Evolutionary conservation across 768 basidiomycete species (phyloP).

Genomic region (Mycena rosella): DNA sequence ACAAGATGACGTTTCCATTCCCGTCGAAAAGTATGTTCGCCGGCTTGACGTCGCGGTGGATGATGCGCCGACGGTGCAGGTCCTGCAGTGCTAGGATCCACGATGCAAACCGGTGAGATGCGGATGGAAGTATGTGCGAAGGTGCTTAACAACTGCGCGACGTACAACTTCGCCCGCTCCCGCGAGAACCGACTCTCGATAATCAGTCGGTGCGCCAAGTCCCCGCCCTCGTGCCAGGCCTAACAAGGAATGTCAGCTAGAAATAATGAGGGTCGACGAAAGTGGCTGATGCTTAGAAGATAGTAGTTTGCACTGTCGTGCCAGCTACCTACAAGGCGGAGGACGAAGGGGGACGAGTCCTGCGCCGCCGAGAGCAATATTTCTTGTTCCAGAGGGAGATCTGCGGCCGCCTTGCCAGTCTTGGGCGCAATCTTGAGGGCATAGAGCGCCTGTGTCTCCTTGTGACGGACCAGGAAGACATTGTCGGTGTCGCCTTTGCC

Average conservation of each 20-base stretch:
- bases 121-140: background rate
- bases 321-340: background rate
- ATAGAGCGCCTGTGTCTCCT: conserved; percentile 25
- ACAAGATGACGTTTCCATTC: conserved; percentile 9
- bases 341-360: background rate
- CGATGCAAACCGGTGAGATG: too few species aligned
- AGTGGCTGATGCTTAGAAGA: background rate
- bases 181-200: background rate
- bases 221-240: conserved; percentile 5
- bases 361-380: background rate
- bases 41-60: conserved; percentile 23
- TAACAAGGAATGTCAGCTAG: background rate
- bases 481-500: conserved; percentile 13
- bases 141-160: conserved; percentile 7
- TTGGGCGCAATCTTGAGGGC: conserved; percentile 28
- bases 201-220: background rate
- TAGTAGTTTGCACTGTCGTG: background rate
- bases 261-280: background rate
- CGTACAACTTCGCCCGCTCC: background rate
- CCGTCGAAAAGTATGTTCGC: background rate
- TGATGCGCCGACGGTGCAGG: background rate
- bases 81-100: conserved; percentile 14
- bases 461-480: conserved; percentile 39
- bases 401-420: background rate
- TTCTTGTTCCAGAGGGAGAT: background rate